Base-by-base conservation (phyloP, 495 filamentous ascomycete species). In the Aspergillus ostianus region DNA sequence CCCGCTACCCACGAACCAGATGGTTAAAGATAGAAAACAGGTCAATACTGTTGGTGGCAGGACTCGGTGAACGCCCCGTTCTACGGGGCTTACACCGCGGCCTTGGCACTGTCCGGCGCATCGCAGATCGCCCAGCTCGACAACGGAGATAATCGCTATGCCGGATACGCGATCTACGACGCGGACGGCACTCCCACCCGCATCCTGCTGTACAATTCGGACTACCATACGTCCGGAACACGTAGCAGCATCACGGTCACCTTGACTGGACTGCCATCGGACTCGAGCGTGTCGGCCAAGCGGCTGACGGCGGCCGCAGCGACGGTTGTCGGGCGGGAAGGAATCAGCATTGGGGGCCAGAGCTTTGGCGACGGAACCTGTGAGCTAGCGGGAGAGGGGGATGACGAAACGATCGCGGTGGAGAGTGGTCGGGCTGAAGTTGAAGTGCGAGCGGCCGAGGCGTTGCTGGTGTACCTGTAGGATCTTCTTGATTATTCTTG, bases 11-110 rank as follows among this genome's bases (percentile, higher is more conserved):
- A 18, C 2, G 2, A 30, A 30, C n/a, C 0, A 47, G 23, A 17
- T n/a, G 4, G 45, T 36, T 18, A n/a, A 49, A 49, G 27, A 57
- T 18, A 17, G 12, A 19, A 2, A n/a, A 73, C 26, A 73, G 71
- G 82, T 51, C 80, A 84, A 60, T 86, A 87, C 60, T 85, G 83
- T 64, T 85, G 82, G 71, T 86, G 79, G 78, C 70, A 80, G 0
- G 81, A 84, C 59, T 71, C 67, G 48, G 84, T 84, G 73, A 81
- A 81, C 0, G 70, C 82, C 0, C 84, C 84, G 0, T 87, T 84
- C 62, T 85, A 82, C 58, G 84, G 84, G 1, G 84, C 83, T 0
- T 81, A 83, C 56, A 78, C 78, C 6, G 83, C 81, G 4, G 78
- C 79, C 1, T 77, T 80, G 44, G 74, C 82, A 0, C 68, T 85